Evolutionary conservation across 805 yeast species (phyloP).

Genomic region (Diddensiella caesifluorescens): DNA sequence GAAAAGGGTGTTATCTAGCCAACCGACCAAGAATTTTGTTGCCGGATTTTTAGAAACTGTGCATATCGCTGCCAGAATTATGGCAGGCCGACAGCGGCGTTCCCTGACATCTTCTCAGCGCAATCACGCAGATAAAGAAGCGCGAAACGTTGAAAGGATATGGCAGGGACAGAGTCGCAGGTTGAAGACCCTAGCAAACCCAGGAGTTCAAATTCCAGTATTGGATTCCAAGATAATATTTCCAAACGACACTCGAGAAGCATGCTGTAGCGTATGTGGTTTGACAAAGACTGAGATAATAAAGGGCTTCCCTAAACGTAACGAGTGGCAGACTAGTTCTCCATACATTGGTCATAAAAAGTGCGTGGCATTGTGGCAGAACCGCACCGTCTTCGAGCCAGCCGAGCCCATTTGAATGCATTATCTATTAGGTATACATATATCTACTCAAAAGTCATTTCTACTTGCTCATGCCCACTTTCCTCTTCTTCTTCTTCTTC

Average conservation of each 20-base stretch:
- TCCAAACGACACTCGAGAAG: conserved; percentile 3
- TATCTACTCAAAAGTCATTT: conserved; percentile 15
- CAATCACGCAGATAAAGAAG: conserved; percentile 20
- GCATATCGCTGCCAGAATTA: conserved; percentile 20
- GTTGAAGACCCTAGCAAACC: conserved; percentile 16
- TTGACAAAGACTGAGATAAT: conserved; percentile 22
- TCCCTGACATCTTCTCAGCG: conserved; percentile 5
- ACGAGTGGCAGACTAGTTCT: conserved; percentile 13
- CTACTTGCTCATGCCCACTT: conserved; percentile 12
- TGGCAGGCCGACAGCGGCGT: conserved; percentile 25
- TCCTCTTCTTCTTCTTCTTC: conserved; percentile 6
- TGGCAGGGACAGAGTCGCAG: conserved; percentile 20
- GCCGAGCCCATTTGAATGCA: no score
- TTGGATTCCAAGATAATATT: conserved; percentile 15
- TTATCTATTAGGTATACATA: not conserved
- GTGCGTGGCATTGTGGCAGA: conserved; percentile 24
- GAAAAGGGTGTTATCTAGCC: conserved; percentile 21
- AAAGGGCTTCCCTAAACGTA: conserved; percentile 14
- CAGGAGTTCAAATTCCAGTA: conserved; percentile 11
- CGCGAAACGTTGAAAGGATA: conserved; percentile 19
- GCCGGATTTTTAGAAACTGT: conserved; percentile 20
- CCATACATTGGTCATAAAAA: conserved; percentile 18
- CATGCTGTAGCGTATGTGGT: conserved; percentile 23
- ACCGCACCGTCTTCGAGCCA: conserved; percentile 20
- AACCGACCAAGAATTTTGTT: conserved; percentile 20